Evolutionary conservation across 331 rosid genomes (phyloP), one percentile per base, ranked within the genome.

Genomic region (Stylosanthes scabra): DNA sequence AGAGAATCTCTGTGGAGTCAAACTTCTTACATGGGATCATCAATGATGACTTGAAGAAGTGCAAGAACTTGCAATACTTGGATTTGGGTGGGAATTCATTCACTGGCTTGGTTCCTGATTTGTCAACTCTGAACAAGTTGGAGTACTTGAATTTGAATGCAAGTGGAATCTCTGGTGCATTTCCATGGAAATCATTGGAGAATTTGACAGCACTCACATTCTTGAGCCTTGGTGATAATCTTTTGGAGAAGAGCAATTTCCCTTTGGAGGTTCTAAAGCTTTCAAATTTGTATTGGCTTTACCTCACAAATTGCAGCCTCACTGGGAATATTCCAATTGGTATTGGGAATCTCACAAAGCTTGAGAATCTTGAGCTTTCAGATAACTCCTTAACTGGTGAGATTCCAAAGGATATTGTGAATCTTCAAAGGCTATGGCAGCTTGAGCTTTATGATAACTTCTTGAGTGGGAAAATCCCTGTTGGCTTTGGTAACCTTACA

Each of bases 161-260:
- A 5, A 87, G 86, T 42, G 87, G 89, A 44, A 70, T 91, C 76
- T 89, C 97, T 44, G 99, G 97, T 9, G 5, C 7, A 2, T 94
- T 94, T 83, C 99, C 99, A 41, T 94, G 99, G 99, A 88, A 83
- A 66, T 94, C 99, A 46, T 78, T 94, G 56, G 83, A 73, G 54
- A 88, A 88, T 78, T 83, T 94, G 4, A 89, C 87, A 3, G 29
- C 63, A 44, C 84, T 94, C 15, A 29, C 51, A 15, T 86, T 86
- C 63, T 70, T 94, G 46, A 94, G 99, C 90, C 79, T 91, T 46
- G 99, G 97, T 3, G 99, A 94, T 70, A 94, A 87, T 71, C 15
- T 9, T 0, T 83, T 91, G 40, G 87, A 83, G 8, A 13, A 12
- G 61, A 63, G 44, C 70, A 37, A 87, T 7, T 91, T 94, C 34